Base-by-base conservation (phyloP, 179 eudicot species). In the Actinidia arguta region DNA sequence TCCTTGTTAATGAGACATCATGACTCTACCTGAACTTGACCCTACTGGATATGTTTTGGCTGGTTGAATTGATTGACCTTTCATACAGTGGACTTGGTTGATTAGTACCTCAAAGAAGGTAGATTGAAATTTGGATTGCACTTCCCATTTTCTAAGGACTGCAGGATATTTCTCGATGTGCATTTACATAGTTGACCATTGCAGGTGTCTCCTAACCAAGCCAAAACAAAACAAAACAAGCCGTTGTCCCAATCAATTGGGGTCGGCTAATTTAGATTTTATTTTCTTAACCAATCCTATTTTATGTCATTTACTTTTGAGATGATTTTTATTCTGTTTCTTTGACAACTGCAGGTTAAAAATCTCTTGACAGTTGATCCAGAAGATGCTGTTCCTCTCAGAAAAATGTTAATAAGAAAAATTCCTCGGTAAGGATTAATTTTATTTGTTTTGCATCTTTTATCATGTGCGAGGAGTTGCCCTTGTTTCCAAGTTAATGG, bases 321-420 rank as follows among this genome's bases (percentile, higher is more conserved):
- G 11, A 18, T 64, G 27, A 54, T 12, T 9, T 73, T 12, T 39
- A 3, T 48, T 58, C 48, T 62, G 24, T 58, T 78, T 82, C 61
- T 79, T 11, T 54, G 17, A 46, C 70, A 48, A 18, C 31, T 83
- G 81, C 89, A 95, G 99, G 98, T 95, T 78, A 95, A 95, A 85
- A 95, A 92, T 88, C 93, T 94, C 71, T 82, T 95, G 56, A 85
- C 91, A 73, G 95, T 95, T 84, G 91, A 94, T 83, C 95, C 97
- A 52, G 92, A 91, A 58, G 93, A 91, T 86, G 92, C 89, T 81
- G 91, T 93, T 80, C 92, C 98, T 64, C 86, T 95, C 61, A 90
- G 97, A 87, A 94, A 91, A 89, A 92, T 94, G 91, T 44, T 88
- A 27, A 80, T 96, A 63, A 83, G 99, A 80, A 94, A 91, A 89